These are phyloP conservation scores for Sarocladium strictum DNA, from an alignment of 2,329 filamentous ascomycete species.

Conservation along the genomic window DNA sequence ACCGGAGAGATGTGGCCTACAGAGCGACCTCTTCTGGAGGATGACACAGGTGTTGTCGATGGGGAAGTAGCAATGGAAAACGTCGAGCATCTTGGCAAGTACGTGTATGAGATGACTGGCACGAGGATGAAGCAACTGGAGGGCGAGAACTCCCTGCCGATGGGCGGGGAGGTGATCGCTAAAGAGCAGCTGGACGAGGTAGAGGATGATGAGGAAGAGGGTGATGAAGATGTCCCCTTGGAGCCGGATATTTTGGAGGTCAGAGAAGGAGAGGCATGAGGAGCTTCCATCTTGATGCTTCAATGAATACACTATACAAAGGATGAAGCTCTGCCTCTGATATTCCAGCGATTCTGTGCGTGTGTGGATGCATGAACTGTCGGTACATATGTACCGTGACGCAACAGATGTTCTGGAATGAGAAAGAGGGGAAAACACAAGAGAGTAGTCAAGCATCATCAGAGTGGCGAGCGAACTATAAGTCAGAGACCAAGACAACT, in stretches of 20 bases:
- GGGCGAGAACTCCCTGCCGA: conserved; percentile 24
- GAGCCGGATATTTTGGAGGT: conserved; percentile 31
- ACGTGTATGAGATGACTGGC: conserved; percentile 93
- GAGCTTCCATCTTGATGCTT: background rate
- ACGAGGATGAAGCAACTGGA: conserved; percentile 47
- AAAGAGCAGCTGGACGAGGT: conserved; percentile 22
- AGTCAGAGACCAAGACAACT: too few relatives aligned
- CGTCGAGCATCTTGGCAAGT: conserved; percentile 91
- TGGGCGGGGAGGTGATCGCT: conserved; percentile 18
- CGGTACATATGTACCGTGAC: too few relatives aligned
- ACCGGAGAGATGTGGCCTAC: conserved; percentile 84
- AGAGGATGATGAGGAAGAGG: conserved; percentile 25
- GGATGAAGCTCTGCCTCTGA: too few relatives aligned
- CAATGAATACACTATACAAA: background rate
- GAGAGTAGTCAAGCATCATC: too few relatives aligned
- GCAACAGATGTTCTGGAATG: too few relatives aligned
- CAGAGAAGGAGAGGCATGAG: conserved; percentile 23
- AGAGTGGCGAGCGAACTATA: too few relatives aligned
- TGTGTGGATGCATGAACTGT: too few relatives aligned
- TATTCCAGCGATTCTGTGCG: too few relatives aligned
- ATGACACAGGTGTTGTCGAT: conserved; percentile 29
- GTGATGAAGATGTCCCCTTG: conserved; percentile 18
- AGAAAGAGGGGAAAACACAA: too few relatives aligned
- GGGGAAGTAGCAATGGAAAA: conserved; percentile 73
- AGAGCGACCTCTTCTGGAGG: conserved; percentile 40